These are phyloP conservation scores for Cyberlindnera petersonii DNA, from an alignment of 805 yeast species.

Conservation along the genomic window DNA sequence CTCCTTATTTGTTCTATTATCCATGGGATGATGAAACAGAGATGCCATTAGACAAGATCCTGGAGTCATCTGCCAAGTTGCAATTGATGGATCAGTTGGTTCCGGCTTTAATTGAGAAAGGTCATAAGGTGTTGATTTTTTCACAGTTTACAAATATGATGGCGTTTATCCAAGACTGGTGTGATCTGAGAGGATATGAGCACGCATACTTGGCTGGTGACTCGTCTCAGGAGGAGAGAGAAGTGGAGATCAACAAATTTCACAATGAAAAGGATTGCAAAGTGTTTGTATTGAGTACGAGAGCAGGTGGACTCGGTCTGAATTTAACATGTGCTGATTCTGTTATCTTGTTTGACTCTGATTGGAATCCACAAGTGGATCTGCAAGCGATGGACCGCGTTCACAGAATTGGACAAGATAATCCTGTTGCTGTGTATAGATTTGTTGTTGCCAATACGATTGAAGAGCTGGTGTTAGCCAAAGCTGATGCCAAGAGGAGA, in stretches of 20 bases:
- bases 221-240: constrained; percentile 60
- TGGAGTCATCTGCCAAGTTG: constrained; percentile 68
- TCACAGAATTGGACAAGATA: constrained; percentile 86
- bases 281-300: constrained; percentile 76
- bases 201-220: constrained; percentile 75
- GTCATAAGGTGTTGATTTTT: constrained; percentile 76
- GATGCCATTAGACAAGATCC: constrained; percentile 36
- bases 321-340: constrained; percentile 85
- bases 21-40: constrained; percentile 58
- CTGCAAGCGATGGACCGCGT: constrained; percentile 95
- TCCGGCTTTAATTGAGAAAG: constrained; percentile 40
- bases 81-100: constrained; percentile 63
- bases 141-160: constrained; percentile 82
- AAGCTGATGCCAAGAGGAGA: constrained; percentile 75
- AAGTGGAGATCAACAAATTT: constrained; percentile 53
- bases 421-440: constrained; percentile 79
- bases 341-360: constrained; percentile 85
- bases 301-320: constrained; percentile 94
- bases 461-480: constrained; percentile 76
- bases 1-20: constrained; percentile 78
- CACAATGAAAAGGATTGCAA: constrained; percentile 32
- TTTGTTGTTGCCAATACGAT: constrained; percentile 73
- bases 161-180: constrained; percentile 78
- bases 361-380: constrained; percentile 98
- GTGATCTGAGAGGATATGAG: constrained; percentile 42